A percentile compares a stretch with the other conserved stretches of the same genome.
Conservation (phyloP, 345 rosid genomes). For the Nephelium lappaceum region DNA sequence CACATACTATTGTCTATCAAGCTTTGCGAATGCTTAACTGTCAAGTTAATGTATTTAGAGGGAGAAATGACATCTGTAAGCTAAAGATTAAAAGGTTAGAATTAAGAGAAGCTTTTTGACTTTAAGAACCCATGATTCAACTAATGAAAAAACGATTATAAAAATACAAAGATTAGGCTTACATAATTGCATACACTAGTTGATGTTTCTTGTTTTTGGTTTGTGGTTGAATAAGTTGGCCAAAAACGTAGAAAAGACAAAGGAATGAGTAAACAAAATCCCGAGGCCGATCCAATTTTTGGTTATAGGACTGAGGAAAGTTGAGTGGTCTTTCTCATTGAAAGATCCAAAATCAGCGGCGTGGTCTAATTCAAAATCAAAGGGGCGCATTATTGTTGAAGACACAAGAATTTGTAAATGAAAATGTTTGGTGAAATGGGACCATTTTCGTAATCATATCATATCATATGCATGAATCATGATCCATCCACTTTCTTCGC, state of each 20-base stretch:
- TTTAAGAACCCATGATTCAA: too few relatives aligned
- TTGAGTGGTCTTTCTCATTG: conserved; percentile 20
- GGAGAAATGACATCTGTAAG: too few relatives aligned
- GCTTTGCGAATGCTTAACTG: too few relatives aligned
- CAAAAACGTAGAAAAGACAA: conserved; percentile 17
- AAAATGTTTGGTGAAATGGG: neutral
- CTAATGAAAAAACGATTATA: too few relatives aligned
- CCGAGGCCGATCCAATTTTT: neutral
- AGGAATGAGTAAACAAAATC: conserved; percentile 11
- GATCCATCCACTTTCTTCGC: neutral
- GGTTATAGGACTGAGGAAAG: conserved; percentile 6
- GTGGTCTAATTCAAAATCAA: conserved; percentile 4
- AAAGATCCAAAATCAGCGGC: conserved; percentile 17
- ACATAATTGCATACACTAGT: neutral
- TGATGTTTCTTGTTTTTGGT: neutral
- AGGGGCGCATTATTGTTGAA: neutral
- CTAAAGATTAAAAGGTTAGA: too few relatives aligned
- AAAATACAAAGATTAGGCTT: too few relatives aligned
- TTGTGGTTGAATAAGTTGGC: neutral
- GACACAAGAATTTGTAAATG: neutral
- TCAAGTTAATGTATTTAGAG: too few relatives aligned
- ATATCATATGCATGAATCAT: neutral
- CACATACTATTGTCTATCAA: too few relatives aligned
- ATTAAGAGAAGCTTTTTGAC: too few relatives aligned
- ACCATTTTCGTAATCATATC: neutral